Percentiles rank a stretch among this genome's conserved stretches.
Conservation (phyloP, 2,329 filamentous ascomycete genomes). For the Ambrosiella xylebori region DNA sequence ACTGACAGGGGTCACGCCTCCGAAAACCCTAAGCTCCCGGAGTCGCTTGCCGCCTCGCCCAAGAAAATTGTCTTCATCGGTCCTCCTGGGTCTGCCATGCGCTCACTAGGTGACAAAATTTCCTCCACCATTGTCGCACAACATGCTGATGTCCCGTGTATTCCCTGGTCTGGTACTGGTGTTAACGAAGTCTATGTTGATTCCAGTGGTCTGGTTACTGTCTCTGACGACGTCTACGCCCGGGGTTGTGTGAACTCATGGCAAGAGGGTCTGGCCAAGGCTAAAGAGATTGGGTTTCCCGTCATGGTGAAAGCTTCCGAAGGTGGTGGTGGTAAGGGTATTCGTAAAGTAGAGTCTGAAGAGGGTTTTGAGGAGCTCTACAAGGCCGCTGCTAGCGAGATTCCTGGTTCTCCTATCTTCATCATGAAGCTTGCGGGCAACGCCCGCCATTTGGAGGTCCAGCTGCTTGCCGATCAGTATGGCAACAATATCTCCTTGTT, state of each 20-base stretch:
- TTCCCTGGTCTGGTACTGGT: slow-evolving; percentile 97
- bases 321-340: slow-evolving; percentile 97
- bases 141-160: slow-evolving; percentile 88
- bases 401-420: slow-evolving; percentile 97
- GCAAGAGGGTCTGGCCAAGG: slow-evolving; percentile 75
- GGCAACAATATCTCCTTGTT: slow-evolving; percentile 99
- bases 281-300: slow-evolving; percentile 85
- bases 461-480: slow-evolving; percentile 94
- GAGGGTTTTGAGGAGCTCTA: slow-evolving; percentile 75
- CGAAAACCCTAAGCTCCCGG: slow-evolving; percentile 93
- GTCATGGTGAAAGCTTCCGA: slow-evolving; percentile 99
- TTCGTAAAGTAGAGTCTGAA: slow-evolving; percentile 79
- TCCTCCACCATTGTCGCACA: slow-evolving; percentile 98
- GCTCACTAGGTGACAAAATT: slow-evolving; percentile 97
- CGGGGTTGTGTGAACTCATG: slow-evolving; percentile 83
- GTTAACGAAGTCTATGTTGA: slow-evolving; percentile 69
- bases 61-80: slow-evolving; percentile 99
- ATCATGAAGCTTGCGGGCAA: slow-evolving; percentile 99
- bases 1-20: slow-evolving; percentile 74
- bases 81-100: slow-evolving; percentile 93
- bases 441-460: slow-evolving; percentile 90
- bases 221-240: slow-evolving; percentile 67
- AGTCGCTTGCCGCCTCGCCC: slow-evolving; percentile 84
- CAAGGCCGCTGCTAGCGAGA: slow-evolving; percentile 91
- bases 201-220: slow-evolving; percentile 74